phyloP scores from a whole-genome alignment of 352 stramenopile genomes.

The Blastocystis sp. region DNA sequence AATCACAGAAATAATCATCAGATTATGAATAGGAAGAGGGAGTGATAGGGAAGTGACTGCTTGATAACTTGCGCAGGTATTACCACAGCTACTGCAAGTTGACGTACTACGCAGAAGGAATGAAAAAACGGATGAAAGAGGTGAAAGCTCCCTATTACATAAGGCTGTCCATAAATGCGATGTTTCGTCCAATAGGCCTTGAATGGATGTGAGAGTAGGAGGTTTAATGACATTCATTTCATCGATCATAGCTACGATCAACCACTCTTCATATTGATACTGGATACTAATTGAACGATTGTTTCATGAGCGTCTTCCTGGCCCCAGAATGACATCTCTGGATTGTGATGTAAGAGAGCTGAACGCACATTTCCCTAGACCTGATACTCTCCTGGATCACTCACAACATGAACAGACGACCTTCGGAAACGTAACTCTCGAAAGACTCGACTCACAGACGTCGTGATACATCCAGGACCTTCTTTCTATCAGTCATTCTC shows the following conservation, averaged over 20 bases:
- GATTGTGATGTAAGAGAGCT: slow-evolving; percentile 6
- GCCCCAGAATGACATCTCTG: slow-evolving; percentile 7
- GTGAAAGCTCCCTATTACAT: not conserved
- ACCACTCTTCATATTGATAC: not conserved
- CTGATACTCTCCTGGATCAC: not conserved
- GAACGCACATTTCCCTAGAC: slow-evolving; percentile 7
- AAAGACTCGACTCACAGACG: not conserved
- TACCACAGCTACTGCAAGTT: not conserved
- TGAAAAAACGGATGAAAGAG: slow-evolving; percentile 10
- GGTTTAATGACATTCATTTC: not conserved
- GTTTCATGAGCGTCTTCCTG: slow-evolving; percentile 46
- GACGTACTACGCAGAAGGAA: not conserved
- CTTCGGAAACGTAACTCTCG: not conserved
- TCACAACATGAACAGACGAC: not conserved
- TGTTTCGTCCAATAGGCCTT: not conserved
- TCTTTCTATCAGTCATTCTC: not conserved
- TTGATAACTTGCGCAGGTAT: not conserved
- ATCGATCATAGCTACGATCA: not conserved
- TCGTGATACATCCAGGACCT: not conserved
- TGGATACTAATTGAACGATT: not conserved
- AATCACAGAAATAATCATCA: slow-evolving; percentile 10
- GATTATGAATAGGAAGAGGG: not conserved
- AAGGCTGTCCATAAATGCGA: not conserved
- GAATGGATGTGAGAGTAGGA: not conserved
- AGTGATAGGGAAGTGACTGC: slow-evolving; percentile 7